phyloP scores from a whole-genome alignment of 306 rosid genomes.

The Casuarina equisetifolia region DNA sequence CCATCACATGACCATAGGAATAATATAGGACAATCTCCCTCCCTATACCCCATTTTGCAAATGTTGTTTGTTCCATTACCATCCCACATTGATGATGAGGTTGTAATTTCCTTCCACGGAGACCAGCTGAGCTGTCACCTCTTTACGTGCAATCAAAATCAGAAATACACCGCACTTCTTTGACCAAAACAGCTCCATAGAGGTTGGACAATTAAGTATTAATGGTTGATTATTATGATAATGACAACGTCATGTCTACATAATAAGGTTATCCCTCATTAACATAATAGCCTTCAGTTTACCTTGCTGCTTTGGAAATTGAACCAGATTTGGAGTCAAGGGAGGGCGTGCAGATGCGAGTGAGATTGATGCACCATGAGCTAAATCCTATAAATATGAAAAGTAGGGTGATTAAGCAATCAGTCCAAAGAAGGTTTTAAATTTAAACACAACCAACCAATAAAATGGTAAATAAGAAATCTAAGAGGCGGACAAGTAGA shows the following conservation, averaged over 20 bases:
- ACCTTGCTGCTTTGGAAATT: conserved; percentile 85
- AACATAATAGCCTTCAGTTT: conserved; percentile 14
- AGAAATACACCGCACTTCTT: neutral
- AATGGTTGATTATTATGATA: neutral
- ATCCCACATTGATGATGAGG: neutral
- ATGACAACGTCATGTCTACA: neutral
- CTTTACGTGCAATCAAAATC: neutral
- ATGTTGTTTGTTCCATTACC: neutral
- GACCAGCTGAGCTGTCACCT: conserved; percentile 10
- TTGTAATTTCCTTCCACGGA: neutral
- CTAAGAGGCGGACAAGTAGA: neutral
- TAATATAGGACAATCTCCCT: too few relatives aligned
- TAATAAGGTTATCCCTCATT: neutral
- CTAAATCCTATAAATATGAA: conserved; percentile 60
- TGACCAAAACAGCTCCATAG: neutral
- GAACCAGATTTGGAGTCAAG: conserved; percentile 55
- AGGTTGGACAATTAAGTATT: neutral
- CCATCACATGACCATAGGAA: neutral
- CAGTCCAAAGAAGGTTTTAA: conserved; percentile 18
- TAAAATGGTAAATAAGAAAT: conserved; percentile 9
- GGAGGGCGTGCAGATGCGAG: conserved; percentile 57
- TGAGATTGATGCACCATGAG: conserved; percentile 60
- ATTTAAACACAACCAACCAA: neutral
- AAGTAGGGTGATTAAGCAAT: conserved; percentile 17
- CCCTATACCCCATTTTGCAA: neutral